A percentile compares a stretch with the other conserved stretches of the same genome.
These are phyloP conservation scores for Tuber melanosporum DNA, from an alignment of 495 filamentous ascomycete genomes.

Conservation along the genomic window DNA sequence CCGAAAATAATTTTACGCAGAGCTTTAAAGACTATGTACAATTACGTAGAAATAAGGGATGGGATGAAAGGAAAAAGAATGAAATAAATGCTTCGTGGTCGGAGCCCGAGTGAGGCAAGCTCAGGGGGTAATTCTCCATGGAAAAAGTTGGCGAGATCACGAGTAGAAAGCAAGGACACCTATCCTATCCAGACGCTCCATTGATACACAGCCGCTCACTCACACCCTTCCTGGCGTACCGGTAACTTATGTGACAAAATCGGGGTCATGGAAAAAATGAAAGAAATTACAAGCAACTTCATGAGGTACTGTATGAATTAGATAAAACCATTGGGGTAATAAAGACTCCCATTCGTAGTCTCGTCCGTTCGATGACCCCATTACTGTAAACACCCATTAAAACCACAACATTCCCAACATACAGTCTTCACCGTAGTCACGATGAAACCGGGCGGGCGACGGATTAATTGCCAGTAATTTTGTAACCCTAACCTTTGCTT, in stretches of 20 bases:
- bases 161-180: not conserved
- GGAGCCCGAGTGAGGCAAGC: not conserved
- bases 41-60: not conserved
- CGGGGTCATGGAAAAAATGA: not conserved
- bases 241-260: not conserved
- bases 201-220: not conserved
- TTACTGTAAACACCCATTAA: not conserved
- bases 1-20: not conserved
- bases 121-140: not conserved
- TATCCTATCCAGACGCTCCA: not conserved
- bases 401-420: not conserved
- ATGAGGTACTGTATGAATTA: not conserved
- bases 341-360: not conserved
- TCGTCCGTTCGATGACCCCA: not conserved
- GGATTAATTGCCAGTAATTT: too few species aligned
- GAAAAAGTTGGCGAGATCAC: not conserved
- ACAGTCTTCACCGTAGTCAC: too few species aligned
- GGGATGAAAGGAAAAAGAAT: too few species aligned
- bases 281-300: not conserved
- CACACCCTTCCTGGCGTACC: not conserved
- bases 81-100: not conserved
- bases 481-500: too few species aligned
- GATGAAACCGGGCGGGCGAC: too few species aligned
- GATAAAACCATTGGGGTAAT: not conserved
- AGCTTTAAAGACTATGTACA: not conserved